These are phyloP conservation scores for Phenoliferia sp. DNA, from an alignment of 1,284 basidiomycete genomes.

Conservation along the genomic window DNA sequence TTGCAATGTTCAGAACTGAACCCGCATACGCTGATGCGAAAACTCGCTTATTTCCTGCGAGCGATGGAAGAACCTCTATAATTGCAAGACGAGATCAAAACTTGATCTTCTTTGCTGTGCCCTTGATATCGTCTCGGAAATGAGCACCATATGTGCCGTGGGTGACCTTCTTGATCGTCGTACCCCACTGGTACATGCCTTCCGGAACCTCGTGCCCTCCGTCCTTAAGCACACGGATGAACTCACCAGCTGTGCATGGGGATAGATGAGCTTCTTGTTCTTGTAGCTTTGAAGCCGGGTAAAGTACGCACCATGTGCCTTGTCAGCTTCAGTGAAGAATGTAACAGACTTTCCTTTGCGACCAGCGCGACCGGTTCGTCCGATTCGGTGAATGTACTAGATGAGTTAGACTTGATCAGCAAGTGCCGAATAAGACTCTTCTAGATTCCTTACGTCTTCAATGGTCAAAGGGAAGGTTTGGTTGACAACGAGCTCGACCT, in stretches of 20 bases:
- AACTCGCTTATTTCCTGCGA: too few relatives aligned
- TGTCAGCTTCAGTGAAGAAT: slow-evolving; percentile 66
- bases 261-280: not conserved
- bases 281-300: too few relatives aligned
- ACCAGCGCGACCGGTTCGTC: slow-evolving; percentile 90
- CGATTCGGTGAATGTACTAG: slow-evolving; percentile 95
- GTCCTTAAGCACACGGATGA: slow-evolving; percentile 85
- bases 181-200: slow-evolving; percentile 81
- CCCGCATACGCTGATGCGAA: too few relatives aligned
- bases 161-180: slow-evolving; percentile 94
- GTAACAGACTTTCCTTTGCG: slow-evolving; percentile 88
- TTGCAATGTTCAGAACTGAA: too few relatives aligned
- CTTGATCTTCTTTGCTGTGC: slow-evolving; percentile 81
- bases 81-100: too few relatives aligned
- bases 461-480: slow-evolving; percentile 96
- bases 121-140: slow-evolving; percentile 69
- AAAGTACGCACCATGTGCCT: slow-evolving; percentile 24
- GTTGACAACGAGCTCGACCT: slow-evolving; percentile 74
- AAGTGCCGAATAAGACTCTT: not conserved
- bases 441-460: slow-evolving; percentile 51
- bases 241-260: slow-evolving; percentile 73
- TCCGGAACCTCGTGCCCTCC: slow-evolving; percentile 68
- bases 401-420: slow-evolving; percentile 19
- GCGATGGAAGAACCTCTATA: too few relatives aligned
- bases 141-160: slow-evolving; percentile 73